A percentile compares a stretch with the other conserved stretches of the same genome.
These are phyloP conservation scores for Torulaspora delbrueckii DNA, from an alignment of 805 yeast genomes.

Conservation along the genomic window DNA sequence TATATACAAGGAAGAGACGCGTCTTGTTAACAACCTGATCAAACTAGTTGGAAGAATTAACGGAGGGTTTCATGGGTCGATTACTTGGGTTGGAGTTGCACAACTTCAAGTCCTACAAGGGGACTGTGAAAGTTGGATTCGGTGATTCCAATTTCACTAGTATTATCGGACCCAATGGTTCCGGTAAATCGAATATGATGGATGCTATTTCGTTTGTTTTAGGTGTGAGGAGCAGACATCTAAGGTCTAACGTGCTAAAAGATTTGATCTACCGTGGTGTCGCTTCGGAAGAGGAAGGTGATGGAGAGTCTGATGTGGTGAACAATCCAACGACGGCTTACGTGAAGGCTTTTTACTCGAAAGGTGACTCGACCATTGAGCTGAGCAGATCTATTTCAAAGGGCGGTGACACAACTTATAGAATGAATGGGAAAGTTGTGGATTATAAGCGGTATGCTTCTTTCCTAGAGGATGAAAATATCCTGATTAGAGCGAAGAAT, in stretches of 20 bases:
- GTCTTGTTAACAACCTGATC: background rate
- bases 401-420: slow-evolving; percentile 62
- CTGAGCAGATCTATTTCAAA: slow-evolving; percentile 58
- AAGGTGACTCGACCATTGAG: slow-evolving; percentile 50
- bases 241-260: slow-evolving; percentile 66
- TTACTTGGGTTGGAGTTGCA: slow-evolving; percentile 69
- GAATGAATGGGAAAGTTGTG: slow-evolving; percentile 55
- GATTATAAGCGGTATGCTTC: slow-evolving; percentile 61
- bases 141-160: slow-evolving; percentile 82
- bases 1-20: slow-evolving; percentile 4
- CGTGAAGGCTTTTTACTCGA: slow-evolving; percentile 73
- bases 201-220: slow-evolving; percentile 94
- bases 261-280: slow-evolving; percentile 80
- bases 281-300: slow-evolving; percentile 25
- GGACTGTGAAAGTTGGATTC: slow-evolving; percentile 70
- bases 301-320: slow-evolving; percentile 18
- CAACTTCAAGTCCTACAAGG: slow-evolving; percentile 90
- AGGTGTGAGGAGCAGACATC: slow-evolving; percentile 70
- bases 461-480: slow-evolving; percentile 69
- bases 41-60: background rate
- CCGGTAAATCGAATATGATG: slow-evolving; percentile 96
- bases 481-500: slow-evolving; percentile 82
- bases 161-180: slow-evolving; percentile 97
- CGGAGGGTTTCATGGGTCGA: slow-evolving; percentile 59
- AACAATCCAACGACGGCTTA: slow-evolving; percentile 47